phyloP scores from a whole-genome alignment of 176 grass and related monocot species.

The Bonia amplexicaulis region DNA sequence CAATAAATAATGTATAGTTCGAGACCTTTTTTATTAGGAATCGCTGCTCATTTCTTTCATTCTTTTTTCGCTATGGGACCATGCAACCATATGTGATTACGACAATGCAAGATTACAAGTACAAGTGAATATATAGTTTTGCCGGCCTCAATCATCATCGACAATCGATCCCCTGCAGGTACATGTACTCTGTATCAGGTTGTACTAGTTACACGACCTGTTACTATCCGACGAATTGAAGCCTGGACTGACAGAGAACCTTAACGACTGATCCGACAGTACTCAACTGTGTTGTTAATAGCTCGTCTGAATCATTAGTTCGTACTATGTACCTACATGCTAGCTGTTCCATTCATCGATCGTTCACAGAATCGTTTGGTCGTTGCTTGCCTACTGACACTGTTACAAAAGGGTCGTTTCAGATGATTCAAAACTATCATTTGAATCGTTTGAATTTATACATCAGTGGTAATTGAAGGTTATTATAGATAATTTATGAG shows the following conservation, averaged over 20 bases:
- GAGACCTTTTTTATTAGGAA: background rate
- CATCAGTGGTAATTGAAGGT: no score
- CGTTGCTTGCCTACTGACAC: background rate
- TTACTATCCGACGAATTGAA: background rate
- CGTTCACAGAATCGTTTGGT: background rate
- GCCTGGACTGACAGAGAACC: background rate
- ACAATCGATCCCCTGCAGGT: background rate
- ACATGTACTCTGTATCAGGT: conserved; percentile 12
- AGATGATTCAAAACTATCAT: no score
- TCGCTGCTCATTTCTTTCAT: background rate
- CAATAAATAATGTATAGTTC: background rate
- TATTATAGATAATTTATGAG: no score
- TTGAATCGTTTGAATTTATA: no score
- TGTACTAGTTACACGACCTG: background rate
- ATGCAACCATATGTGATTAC: background rate
- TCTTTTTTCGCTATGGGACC: background rate
- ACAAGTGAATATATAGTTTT: background rate
- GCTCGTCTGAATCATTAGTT: background rate
- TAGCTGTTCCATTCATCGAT: background rate
- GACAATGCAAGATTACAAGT: conserved; percentile 9
- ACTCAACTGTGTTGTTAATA: background rate
- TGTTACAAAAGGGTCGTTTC: no score
- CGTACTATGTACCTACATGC: background rate
- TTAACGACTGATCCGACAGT: background rate
- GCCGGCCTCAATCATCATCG: background rate